These are phyloP conservation scores for Helichrysum umbraculigerum DNA, from an alignment of 129 eudicot species.

Conservation along the genomic window DNA sequence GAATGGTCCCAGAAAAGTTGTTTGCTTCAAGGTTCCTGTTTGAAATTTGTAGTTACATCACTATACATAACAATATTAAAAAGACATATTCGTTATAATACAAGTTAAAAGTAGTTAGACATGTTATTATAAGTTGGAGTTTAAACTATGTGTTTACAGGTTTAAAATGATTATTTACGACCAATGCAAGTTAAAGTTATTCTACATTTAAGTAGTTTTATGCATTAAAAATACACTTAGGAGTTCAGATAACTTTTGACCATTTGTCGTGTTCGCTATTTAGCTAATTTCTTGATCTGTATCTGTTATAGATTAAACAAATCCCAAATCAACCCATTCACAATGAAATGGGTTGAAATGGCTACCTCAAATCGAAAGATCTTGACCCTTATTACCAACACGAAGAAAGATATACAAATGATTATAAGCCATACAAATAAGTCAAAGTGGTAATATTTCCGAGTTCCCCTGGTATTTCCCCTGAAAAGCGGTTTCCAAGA, in stretches of 20 bases:
- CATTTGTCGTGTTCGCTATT: not conserved
- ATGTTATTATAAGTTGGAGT: no score
- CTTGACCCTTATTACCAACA: not conserved
- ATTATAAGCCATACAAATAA: conserved; percentile 59
- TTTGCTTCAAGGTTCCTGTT: conserved; percentile 82
- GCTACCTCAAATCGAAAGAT: no score
- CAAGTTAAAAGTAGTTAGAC: not conserved
- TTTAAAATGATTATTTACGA: no score
- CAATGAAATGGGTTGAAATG: no score
- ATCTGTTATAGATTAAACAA: no score
- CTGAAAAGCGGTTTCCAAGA: conserved; percentile 73
- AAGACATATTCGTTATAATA: not conserved
- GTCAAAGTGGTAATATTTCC: conserved; percentile 72
- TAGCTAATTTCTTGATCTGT: not conserved
- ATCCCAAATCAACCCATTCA: not conserved
- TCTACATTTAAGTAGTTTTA: no score
- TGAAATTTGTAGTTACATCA: conserved; percentile 22
- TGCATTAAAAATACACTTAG: no score
- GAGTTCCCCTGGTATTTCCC: conserved; percentile 66
- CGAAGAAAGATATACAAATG: not conserved
- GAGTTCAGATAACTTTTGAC: not conserved
- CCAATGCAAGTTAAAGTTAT: no score
- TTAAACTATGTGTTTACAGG: no score
- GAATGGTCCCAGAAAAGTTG: conserved; percentile 64
- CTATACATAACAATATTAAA: not conserved